phyloP scores from a whole-genome alignment of 345 rosid genomes.

The Cardamine resedifolia region DNA sequence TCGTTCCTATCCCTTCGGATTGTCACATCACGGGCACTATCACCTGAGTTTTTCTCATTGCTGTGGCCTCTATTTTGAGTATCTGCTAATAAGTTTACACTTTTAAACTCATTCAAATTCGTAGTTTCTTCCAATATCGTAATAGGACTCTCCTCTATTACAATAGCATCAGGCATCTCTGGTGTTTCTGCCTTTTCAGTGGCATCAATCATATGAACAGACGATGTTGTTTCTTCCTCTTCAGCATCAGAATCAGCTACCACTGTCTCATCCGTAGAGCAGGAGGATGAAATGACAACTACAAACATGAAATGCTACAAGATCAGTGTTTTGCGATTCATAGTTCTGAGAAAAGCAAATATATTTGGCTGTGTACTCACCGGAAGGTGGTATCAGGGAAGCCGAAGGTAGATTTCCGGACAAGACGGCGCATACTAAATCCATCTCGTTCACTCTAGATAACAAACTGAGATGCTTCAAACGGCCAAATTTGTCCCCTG shows the following conservation, averaged over 20 bases:
- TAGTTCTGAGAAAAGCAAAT: not conserved
- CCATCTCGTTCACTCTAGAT: conserved; percentile 66
- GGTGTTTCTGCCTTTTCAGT: conserved; percentile 37
- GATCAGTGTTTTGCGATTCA: conserved; percentile 3
- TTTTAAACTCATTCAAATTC: conserved; percentile 51
- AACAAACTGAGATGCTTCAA: conserved; percentile 53
- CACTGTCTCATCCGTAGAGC: conserved; percentile 93
- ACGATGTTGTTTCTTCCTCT: conserved; percentile 48
- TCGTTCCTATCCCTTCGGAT: conserved; percentile 43
- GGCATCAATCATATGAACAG: conserved; percentile 38
- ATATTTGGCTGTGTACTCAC: conserved; percentile 40
- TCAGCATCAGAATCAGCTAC: conserved; percentile 92
- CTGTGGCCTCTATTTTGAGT: conserved; percentile 23
- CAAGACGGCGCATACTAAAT: conserved; percentile 60
- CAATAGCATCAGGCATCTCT: conserved; percentile 29
- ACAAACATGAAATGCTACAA: conserved; percentile 33
- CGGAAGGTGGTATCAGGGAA: conserved; percentile 54
- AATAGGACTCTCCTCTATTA: conserved; percentile 34
- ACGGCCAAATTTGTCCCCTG: conserved; percentile 46
- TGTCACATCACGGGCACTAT: conserved; percentile 35
- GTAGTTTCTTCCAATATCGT: conserved; percentile 35
- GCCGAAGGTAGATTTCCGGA: conserved; percentile 67
- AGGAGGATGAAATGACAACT: conserved; percentile 83
- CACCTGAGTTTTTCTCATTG: conserved; percentile 17
- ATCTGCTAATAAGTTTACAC: conserved; percentile 40